Base-by-base conservation (phyloP, 148 eudicot species). In the Talinum fruticosum region DNA sequence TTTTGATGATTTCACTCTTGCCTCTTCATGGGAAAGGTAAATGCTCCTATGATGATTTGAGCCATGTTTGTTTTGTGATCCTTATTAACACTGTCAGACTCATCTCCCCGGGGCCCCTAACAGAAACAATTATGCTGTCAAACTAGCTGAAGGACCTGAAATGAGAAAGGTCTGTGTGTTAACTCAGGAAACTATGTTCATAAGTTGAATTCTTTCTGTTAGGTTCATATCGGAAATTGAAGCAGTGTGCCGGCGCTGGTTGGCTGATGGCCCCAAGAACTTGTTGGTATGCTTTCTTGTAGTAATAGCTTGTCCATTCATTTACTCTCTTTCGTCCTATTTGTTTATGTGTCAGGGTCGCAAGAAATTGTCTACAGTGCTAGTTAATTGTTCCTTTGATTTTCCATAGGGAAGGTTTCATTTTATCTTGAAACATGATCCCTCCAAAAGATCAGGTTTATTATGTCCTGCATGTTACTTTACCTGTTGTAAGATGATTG, bases 1-100 rank as follows among this genome's bases (percentile, higher is more conserved):
- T 61, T 95, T 95, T 89, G 96, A 95, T 88, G 99, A 95, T 85
- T 95, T 92, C 81, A 95, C 99, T 54, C 89, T 95, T 75, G 99
- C 99, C 37, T 95, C 99, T 33, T 92, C 99, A 67, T 95, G 99
- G 99, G 99, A 95, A 87, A 95, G 99, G 99, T 95, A 86, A 49
- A 49, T 54, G 24, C 28, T 77, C 28, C 28, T 26, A 19, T 24
- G 30, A 14, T 38, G 34, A 4, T 35, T 24, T 44, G 1, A 1
- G 24, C 37, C 37, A 7, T 30, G 15, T 28, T 5, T 28, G 32
- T 2, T 68, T 68, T 35, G 29, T 37, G 36, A 8, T 35, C 44
- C 44, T 23, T 34, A n/a, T 23, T 69, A 41, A 7, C 34, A 15
- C 15, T 69, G 29, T 36, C 72, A n/a, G 30, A 41, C 47, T 41